Conservation (phyloP, 345 rosid genomes). For the Eucalyptus decipiens region DNA sequence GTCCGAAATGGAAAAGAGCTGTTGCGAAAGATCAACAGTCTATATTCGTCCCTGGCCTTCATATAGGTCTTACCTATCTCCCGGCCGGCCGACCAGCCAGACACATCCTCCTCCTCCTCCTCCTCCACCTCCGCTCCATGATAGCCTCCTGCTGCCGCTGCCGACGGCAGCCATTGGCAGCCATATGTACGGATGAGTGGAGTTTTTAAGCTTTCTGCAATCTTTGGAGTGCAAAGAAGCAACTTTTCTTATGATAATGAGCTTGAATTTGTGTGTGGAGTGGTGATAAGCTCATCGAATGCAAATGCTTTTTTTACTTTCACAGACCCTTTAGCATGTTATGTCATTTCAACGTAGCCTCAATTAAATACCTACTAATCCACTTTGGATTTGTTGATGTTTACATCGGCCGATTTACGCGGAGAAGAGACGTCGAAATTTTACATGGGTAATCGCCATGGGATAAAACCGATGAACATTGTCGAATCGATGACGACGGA, state of each 20-base stretch:
- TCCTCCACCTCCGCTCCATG: background rate
- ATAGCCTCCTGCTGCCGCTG: background rate
- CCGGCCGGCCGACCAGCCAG: background rate
- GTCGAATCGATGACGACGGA: background rate
- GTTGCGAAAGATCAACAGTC: background rate
- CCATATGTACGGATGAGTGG: background rate
- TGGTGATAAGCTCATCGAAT: background rate
- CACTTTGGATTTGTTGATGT: background rate
- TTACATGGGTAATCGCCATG: background rate
- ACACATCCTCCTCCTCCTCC: background rate
- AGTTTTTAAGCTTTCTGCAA: background rate
- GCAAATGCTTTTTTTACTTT: background rate
- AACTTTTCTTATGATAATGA: background rate
- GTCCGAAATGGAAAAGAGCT: background rate
- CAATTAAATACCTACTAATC: background rate
- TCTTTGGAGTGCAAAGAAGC: background rate
- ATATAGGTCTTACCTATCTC: background rate
- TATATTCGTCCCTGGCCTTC: background rate
- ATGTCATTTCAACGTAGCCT: background rate
- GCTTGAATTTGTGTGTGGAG: background rate
- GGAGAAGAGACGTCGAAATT: background rate
- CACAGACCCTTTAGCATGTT: background rate
- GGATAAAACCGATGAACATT: background rate
- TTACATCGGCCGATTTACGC: background rate
- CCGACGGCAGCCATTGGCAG: accelerated